These are phyloP conservation scores for Setomelanomma holmii DNA, from an alignment of 2,329 filamentous ascomycete species.

Conservation along the genomic window DNA sequence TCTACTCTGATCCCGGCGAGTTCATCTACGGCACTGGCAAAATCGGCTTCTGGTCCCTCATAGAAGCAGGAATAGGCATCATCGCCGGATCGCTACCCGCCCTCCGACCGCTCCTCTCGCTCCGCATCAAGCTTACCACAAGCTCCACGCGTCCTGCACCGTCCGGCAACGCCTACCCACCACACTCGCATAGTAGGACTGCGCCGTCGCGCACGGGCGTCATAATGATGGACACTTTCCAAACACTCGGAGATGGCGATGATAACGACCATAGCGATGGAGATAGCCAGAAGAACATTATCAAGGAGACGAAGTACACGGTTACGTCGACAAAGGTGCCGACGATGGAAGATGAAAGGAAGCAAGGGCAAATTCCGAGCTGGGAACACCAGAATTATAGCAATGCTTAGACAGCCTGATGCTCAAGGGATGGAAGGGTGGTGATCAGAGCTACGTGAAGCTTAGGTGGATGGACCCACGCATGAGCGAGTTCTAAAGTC, in stretches of 20 bases:
- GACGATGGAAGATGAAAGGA: background rate
- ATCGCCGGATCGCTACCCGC: constrained; percentile 54
- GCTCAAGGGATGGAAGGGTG: no score
- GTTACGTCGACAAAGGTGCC: constrained; percentile 10
- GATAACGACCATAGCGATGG: constrained; percentile 23
- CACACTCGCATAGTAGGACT: constrained; percentile 3
- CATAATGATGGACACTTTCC: constrained; percentile 23
- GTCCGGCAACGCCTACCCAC: constrained; percentile 22
- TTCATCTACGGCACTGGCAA: constrained; percentile 52
- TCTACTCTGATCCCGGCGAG: constrained; percentile 49
- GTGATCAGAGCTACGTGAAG: no score
- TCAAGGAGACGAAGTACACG: constrained; percentile 45
- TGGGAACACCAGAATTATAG: constrained; percentile 5
- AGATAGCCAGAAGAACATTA: constrained; percentile 50
- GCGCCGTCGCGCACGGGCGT: constrained; percentile 10
- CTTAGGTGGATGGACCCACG: no score
- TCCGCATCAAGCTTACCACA: constrained; percentile 18
- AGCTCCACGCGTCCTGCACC: constrained; percentile 27
- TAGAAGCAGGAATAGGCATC: constrained; percentile 57
- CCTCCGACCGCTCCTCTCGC: constrained; percentile 52
- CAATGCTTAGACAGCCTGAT: no score
- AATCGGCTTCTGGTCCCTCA: constrained; percentile 55
- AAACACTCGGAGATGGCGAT: constrained; percentile 18
- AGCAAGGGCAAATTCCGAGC: constrained; percentile 3
- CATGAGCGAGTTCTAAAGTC: no score